phyloP scores from a whole-genome alignment of 495 filamentous ascomycete species.

The Neurospora intermedia region DNA sequence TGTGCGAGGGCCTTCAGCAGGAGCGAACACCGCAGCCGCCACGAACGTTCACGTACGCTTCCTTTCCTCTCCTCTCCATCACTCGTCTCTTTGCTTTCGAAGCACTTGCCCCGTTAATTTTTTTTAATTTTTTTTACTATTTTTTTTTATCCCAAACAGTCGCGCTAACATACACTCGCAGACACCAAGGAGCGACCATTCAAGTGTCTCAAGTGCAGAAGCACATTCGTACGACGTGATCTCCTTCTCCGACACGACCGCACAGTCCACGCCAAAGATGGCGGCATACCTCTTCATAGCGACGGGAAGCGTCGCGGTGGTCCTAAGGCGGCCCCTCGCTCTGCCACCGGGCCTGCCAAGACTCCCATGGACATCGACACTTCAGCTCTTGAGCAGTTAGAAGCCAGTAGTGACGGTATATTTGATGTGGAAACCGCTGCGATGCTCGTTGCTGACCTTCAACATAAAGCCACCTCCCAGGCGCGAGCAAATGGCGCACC shows the following conservation, averaged over 20 bases:
- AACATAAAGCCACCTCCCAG: conserved; percentile 86
- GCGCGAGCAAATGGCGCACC: conserved; percentile 47
- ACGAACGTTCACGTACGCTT: conserved; percentile 94
- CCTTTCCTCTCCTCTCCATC: background rate
- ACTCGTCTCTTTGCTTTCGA: background rate
- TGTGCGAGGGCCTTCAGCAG: conserved; percentile 94
- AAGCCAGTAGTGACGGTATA: conserved; percentile 87
- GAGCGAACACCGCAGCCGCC: conserved; percentile 92
- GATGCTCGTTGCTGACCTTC: conserved; percentile 97
- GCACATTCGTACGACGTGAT: conserved; percentile 96
- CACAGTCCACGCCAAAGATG: conserved; percentile 98
- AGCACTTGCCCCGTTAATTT: too few species aligned
- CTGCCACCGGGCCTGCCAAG: conserved; percentile 62
- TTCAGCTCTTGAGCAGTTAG: conserved; percentile 85
- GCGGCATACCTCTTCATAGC: conserved; percentile 86
- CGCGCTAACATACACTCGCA: conserved; percentile 26
- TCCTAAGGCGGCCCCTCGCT: conserved; percentile 48
- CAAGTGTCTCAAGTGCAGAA: conserved; percentile 95
- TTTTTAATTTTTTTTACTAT: too few species aligned
- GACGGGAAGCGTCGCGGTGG: conserved; percentile 83
- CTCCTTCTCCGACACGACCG: conserved; percentile 93
- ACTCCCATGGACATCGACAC: conserved; percentile 76
- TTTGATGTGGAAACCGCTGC: conserved; percentile 97
- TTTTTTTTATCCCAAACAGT: background rate
- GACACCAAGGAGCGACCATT: conserved; percentile 98